Percentiles rank a stretch among this genome's conserved stretches.
These are phyloP conservation scores for Oryza glaberrima DNA, from an alignment of 176 grass and related monocot genomes.

Conservation along the genomic window DNA sequence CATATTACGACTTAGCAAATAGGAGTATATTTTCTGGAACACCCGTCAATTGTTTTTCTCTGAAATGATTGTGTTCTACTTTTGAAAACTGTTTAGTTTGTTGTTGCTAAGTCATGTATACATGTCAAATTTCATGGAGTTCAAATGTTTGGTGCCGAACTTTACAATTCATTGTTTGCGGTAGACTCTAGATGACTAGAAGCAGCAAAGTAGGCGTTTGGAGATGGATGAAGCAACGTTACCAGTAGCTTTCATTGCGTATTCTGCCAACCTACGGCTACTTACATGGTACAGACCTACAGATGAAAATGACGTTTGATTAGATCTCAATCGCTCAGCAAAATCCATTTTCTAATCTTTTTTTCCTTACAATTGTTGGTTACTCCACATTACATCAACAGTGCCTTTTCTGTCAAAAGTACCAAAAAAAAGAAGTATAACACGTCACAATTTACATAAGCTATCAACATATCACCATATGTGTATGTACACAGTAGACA, in stretches of 20 bases:
- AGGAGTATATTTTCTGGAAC: neutral
- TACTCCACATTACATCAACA: neutral
- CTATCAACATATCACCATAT: neutral
- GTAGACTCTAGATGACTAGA: neutral
- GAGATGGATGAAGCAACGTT: neutral
- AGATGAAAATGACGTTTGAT: neutral
- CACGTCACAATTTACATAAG: neutral
- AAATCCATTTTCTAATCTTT: neutral
- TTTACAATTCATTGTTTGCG: neutral
- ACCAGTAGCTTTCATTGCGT: neutral
- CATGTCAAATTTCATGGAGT: neutral
- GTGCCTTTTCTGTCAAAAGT: neutral
- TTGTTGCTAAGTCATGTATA: conserved; percentile 2
- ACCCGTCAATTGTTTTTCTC: neutral
- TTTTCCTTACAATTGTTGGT: neutral
- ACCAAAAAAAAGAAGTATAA: neutral
- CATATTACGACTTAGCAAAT: neutral
- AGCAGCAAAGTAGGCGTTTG: neutral
- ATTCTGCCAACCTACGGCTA: neutral
- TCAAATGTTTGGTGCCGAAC: neutral
- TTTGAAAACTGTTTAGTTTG: neutral
- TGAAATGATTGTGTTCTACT: neutral
- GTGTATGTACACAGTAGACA: neutral
- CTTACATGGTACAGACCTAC: neutral
- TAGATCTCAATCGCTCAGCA: neutral